Evolutionary conservation across 176 grass and related monocot species (phyloP), one percentile per base, ranked within the genome.

Genomic region (Musa beccarii): DNA sequence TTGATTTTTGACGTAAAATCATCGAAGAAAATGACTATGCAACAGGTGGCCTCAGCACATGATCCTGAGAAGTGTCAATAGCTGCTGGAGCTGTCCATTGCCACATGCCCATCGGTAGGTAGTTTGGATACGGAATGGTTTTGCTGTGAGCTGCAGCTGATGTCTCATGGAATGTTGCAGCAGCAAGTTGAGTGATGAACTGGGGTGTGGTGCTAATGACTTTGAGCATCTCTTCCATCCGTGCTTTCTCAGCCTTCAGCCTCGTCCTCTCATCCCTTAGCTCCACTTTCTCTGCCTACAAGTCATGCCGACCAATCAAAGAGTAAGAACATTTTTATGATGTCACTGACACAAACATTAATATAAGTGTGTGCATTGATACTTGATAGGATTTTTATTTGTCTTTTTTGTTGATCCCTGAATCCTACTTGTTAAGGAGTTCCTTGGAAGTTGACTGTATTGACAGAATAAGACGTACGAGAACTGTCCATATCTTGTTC

Each of bases 11-110:
- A 34, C 3, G 34, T 3, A 5, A 5, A 34, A 34, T 34, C 34
- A 34, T 34, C 34, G 34, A 34, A 34, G 4, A 59, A 6, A n/a
- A n/a, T 7, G 11, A 59, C 4, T n/a, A n/a, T 10, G n/a, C n/a
- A 15, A n/a, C 15, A n/a, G n/a, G 57, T 61, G 17, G 57, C 7
- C n/a, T 20, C 0, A 61, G 6, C n/a, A 61, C n/a, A n/a, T 61
- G 57, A 61, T 99, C 96, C 83, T 91, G 93, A 54, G 96, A 84
- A 71, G 96, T 99, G 83, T 99, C 96, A 24, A 99, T 76, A 53
- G 91, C 83, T 61, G 91, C 88, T 13, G 89, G 91, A 23, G 91
- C 91, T 79, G 95, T 95, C 96, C 96, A 99, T 68, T 89, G 96
- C 96, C 88, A 95, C 81, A 99, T 88, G 9, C 83, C 86, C 13